phyloP scores from a whole-genome alignment of 257 asterid species.

The Nyctanthes arbortristis region DNA sequence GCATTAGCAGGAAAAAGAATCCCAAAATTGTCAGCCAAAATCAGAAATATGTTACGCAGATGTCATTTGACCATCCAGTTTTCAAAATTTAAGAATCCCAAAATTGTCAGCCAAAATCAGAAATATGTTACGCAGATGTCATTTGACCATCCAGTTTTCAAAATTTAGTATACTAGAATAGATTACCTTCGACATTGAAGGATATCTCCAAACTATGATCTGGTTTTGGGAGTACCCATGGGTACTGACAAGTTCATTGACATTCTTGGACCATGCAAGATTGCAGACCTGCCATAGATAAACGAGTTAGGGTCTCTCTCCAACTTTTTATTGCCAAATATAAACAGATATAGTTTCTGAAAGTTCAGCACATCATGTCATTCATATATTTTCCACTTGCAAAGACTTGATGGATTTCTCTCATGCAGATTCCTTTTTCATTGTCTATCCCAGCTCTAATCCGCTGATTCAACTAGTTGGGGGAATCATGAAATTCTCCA shows the following conservation, averaged over 20 bases:
- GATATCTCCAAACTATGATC: constrained; percentile 90
- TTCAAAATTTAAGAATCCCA: background rate
- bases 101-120: background rate
- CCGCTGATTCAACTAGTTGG: background rate
- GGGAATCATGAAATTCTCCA: background rate
- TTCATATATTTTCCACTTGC: background rate
- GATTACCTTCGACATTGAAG: constrained; percentile 87
- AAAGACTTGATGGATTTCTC: background rate
- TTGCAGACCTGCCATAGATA: constrained; percentile 79
- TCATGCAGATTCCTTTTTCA: background rate
- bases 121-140: background rate
- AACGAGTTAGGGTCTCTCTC: constrained; percentile 18
- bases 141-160: background rate
- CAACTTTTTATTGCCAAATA: background rate
- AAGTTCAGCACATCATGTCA: background rate
- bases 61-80: background rate
- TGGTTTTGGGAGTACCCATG: constrained; percentile 97
- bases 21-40: background rate
- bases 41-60: background rate
- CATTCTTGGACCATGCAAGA: constrained; percentile 98
- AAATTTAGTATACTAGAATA: constrained; percentile 9
- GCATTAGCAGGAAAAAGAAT: constrained; percentile 30
- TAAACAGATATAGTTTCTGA: background rate
- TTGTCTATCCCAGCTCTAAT: background rate
- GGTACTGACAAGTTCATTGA: constrained; percentile 94